Evolutionary conservation across 108 stramenopile genomes (phyloP).

Genomic region (Mediolabrus comicus): DNA sequence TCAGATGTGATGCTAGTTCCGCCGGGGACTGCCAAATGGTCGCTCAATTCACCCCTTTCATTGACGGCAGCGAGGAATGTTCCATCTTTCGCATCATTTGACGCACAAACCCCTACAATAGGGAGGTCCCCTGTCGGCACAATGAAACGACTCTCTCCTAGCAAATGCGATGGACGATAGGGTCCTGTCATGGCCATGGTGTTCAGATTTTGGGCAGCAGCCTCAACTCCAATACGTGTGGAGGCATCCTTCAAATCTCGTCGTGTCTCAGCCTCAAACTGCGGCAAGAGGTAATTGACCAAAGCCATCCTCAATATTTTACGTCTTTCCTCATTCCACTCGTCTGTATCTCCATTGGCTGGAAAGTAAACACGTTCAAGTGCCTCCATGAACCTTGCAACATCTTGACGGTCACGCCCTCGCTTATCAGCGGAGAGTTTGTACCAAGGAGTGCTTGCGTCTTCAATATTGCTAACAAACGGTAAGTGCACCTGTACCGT

Average conservation of each 20-base stretch:
- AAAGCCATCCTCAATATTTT: constrained; percentile 76
- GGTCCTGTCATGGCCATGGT: constrained; percentile 90
- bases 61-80: constrained; percentile 81
- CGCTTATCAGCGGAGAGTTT: constrained; percentile 43
- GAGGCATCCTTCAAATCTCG: constrained; percentile 74
- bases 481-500: constrained; percentile 74
- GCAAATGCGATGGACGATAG: constrained; percentile 70
- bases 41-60: constrained; percentile 70
- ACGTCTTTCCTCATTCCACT: constrained; percentile 78
- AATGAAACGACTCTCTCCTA: constrained; percentile 78
- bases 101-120: constrained; percentile 78
- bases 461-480: constrained; percentile 18
- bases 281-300: constrained; percentile 76
- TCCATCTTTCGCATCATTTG: constrained; percentile 69
- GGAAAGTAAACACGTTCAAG: constrained; percentile 78
- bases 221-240: constrained; percentile 62
- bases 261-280: constrained; percentile 79
- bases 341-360: constrained; percentile 63
- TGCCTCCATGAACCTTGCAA: constrained; percentile 50
- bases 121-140: constrained; percentile 79
- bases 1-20: constrained; percentile 68
- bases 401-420: constrained; percentile 67
- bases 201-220: constrained; percentile 68
- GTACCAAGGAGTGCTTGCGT: constrained; percentile 61
- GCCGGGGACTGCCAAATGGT: constrained; percentile 80